Base-by-base conservation (phyloP, 2,329 filamentous ascomycete species). In the Cytospora piceae region DNA sequence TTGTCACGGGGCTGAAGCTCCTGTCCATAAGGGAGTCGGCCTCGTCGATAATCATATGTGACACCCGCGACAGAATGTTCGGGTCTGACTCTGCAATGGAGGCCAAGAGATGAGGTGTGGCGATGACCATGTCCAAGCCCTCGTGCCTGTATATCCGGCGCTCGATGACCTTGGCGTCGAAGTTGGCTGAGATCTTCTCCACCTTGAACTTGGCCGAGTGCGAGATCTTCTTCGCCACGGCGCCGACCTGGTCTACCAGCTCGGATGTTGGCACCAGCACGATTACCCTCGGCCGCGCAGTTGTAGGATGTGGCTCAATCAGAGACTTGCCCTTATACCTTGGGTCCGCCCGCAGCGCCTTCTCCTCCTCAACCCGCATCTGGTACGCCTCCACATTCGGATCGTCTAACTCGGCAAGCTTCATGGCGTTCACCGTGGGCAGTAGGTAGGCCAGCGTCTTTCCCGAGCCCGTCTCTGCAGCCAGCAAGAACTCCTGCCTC, bases 1-100 rank as follows among this genome's bases (percentile, higher is more conserved):
- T 90, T 0, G 95, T 98, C 29, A 90, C 88, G 1, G 92, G 89
- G 4, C 91, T 86, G 80, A 99, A 99, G 66, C 93, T 96, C 65
- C 93, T 91, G 78, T 99, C 96, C 71, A 99, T 87, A 12, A 99
- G 87, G 4, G 94, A 97, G 78, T 99, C 95, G 1, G 96, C 96
- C 81, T 99, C 96, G 75, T 99, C 96, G 58, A 97, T 84, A 66
- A 99, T 85, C 14, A 99, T 84, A 74, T 98, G 92, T 1, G 87
- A 89, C 66, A 98, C 94, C 15, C 93, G 90, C n/a, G 92, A 94
- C 42, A 99, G 86, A 68, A 99, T 89, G 73, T 97, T 94, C 14
- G 95, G 95, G 70, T 97, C 93, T 24, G 88, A 90, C 70, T 96
- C 88, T 15, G 92, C 92, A 73, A 99, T 95, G 68, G 92, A 94